phyloP scores from a whole-genome alignment of 345 rosid genomes.

The Capsella bursapastoris region DNA sequence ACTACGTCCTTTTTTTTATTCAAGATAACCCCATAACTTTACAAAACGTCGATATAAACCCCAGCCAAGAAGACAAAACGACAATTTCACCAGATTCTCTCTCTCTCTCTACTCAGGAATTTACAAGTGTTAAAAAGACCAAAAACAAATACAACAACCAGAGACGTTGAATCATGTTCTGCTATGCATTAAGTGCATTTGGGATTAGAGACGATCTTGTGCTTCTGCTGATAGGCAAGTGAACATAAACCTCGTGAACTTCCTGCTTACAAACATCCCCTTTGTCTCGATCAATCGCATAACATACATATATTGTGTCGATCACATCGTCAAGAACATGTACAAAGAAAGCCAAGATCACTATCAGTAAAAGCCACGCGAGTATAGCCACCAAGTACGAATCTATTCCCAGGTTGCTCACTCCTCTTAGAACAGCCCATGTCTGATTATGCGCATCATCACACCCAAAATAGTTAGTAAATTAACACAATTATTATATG shows the following conservation, averaged over 20 bases:
- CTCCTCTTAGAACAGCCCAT: conserved; percentile 68
- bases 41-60: too few relatives aligned
- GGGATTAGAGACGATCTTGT: conserved; percentile 50
- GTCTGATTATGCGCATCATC: conserved; percentile 52
- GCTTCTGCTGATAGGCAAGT: conserved; percentile 73
- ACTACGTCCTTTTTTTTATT: too few relatives aligned
- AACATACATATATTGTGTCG: conserved; percentile 80
- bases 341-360: conserved; percentile 68
- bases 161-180: conserved; percentile 6
- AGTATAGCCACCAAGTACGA: conserved; percentile 62
- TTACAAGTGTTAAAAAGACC: conserved; percentile 30
- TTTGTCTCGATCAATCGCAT: conserved; percentile 78
- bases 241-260: conserved; percentile 86
- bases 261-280: conserved; percentile 88
- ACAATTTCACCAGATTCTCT: conserved; percentile 12
- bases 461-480: neutral
- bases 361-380: conserved; percentile 65
- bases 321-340: conserved; percentile 87
- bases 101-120: conserved; percentile 26
- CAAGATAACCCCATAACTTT: too few relatives aligned
- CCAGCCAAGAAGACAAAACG: too few relatives aligned
- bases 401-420: conserved; percentile 60
- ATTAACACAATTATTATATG: neutral
- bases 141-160: conserved; percentile 25
- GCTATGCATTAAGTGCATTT: conserved; percentile 50